Evolutionary conservation across 768 basidiomycete species (phyloP).

Genomic region (Termitomyces bulborhizus): DNA sequence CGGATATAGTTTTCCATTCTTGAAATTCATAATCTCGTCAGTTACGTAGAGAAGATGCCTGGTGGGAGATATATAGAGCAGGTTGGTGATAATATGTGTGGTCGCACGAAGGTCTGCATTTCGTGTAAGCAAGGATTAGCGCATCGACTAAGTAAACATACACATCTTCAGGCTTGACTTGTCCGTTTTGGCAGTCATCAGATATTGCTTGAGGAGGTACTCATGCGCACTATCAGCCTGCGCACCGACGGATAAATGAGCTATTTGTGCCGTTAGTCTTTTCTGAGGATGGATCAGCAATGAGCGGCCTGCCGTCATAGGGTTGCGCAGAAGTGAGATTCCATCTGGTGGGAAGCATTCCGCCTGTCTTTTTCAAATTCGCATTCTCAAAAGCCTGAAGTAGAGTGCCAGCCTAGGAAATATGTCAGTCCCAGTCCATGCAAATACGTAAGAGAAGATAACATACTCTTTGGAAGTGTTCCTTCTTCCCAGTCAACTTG

Average conservation of each 20-base stretch:
- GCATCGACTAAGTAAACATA: constrained; percentile 25
- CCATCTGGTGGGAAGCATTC: constrained; percentile 64
- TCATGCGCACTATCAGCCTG: constrained; percentile 73
- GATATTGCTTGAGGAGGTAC: constrained; percentile 69
- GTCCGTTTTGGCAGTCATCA: constrained; percentile 60
- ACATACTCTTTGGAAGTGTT: constrained; percentile 52
- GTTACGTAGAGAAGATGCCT: constrained; percentile 68
- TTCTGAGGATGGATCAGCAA: not conserved
- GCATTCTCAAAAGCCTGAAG: constrained; percentile 41
- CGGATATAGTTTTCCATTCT: constrained; percentile 24
- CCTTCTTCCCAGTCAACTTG: constrained; percentile 65
- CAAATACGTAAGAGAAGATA: not conserved
- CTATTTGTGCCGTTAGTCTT: constrained; percentile 16
- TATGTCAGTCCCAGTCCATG: not conserved
- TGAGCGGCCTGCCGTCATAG: constrained; percentile 33
- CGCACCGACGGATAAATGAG: constrained; percentile 54
- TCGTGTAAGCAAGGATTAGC: not conserved
- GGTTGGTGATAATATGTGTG: constrained; percentile 53
- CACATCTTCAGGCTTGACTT: constrained; percentile 59
- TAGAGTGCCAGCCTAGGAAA: constrained; percentile 38
- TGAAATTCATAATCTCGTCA: constrained; percentile 29
- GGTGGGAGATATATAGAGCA: constrained; percentile 62
- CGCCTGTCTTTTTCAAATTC: constrained; percentile 40
- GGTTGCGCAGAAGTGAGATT: constrained; percentile 41
- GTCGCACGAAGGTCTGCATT: constrained; percentile 53